Evolutionary conservation across 495 filamentous ascomycete species (phyloP).

Genomic region (Aspergillus panamensis): DNA sequence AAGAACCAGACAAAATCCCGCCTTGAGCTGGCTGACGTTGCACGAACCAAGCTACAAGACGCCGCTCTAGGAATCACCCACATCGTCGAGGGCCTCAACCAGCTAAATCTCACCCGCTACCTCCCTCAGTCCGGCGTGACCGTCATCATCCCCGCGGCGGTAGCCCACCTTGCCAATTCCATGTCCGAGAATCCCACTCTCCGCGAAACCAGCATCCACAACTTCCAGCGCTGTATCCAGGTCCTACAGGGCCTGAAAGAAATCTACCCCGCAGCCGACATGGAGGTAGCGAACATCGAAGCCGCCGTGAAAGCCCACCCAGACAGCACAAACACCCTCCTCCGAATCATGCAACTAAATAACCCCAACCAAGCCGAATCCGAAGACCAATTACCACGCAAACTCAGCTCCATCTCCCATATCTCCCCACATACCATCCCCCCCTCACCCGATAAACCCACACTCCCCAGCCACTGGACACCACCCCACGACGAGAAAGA

Average conservation of each 20-base stretch:
- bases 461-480: slow-evolving; percentile 11
- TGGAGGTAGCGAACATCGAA: slow-evolving; percentile 75
- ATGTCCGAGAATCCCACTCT: slow-evolving; percentile 66
- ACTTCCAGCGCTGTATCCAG: slow-evolving; percentile 75
- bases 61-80: slow-evolving; percentile 73
- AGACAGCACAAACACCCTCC: slow-evolving; percentile 30
- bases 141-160: slow-evolving; percentile 79
- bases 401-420: slow-evolving; percentile 17
- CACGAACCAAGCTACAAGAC: slow-evolving; percentile 68
- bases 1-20: slow-evolving; percentile 44
- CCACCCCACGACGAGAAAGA: slow-evolving; percentile 13
- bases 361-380: slow-evolving; percentile 12
- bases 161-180: slow-evolving; percentile 81
- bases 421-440: background rate
- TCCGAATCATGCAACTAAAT: slow-evolving; percentile 38
- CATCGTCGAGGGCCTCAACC: slow-evolving; percentile 67
- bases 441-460: background rate
- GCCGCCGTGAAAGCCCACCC: slow-evolving; percentile 62
- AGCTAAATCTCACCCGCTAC: slow-evolving; percentile 64
- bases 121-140: slow-evolving; percentile 84
- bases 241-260: slow-evolving; percentile 74
- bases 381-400: slow-evolving; percentile 10
- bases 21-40: slow-evolving; percentile 42
- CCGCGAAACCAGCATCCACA: slow-evolving; percentile 60
- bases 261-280: slow-evolving; percentile 78